Evolutionary conservation across 768 basidiomycete species (phyloP).

Genomic region (Suillus tomentosus): DNA sequence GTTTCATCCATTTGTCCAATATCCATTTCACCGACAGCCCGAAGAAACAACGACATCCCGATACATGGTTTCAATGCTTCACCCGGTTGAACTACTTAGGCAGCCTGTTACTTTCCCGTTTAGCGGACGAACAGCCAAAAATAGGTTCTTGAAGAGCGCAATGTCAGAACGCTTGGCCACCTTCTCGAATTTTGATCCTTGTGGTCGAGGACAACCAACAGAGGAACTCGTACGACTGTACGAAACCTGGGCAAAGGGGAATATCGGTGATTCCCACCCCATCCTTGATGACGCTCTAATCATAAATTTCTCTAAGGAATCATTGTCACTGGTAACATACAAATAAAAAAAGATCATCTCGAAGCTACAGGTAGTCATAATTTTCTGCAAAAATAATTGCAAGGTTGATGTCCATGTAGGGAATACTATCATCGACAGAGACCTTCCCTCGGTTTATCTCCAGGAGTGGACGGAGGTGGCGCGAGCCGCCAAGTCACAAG

Average conservation of each 20-base stretch:
- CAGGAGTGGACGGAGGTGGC: slow-evolving; percentile 25
- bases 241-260: slow-evolving; percentile 36
- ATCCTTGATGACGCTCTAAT: background rate
- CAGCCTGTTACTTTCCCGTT: slow-evolving; percentile 32
- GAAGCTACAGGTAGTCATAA: slow-evolving; percentile 33
- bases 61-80: slow-evolving; percentile 18
- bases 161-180: slow-evolving; percentile 39
- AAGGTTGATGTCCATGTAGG: slow-evolving; percentile 19
- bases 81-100: slow-evolving; percentile 21
- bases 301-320: slow-evolving; percentile 27
- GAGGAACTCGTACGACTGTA: slow-evolving; percentile 37
- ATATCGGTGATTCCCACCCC: slow-evolving; percentile 26
- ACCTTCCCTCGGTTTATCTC: slow-evolving; percentile 28
- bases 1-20: background rate
- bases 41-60: background rate
- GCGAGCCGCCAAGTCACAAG: slow-evolving; percentile 32
- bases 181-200: slow-evolving; percentile 32
- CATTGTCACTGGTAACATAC: slow-evolving; percentile 36
- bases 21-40: background rate
- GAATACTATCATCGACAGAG: slow-evolving; percentile 34
- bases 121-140: slow-evolving; percentile 32
- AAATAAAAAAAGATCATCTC: slow-evolving; percentile 36
- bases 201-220: slow-evolving; percentile 32
- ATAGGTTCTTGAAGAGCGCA: slow-evolving; percentile 36
- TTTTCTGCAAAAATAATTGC: background rate